phyloP scores from a whole-genome alignment of 495 filamentous ascomycete species.

The Penicillium nucicola region DNA sequence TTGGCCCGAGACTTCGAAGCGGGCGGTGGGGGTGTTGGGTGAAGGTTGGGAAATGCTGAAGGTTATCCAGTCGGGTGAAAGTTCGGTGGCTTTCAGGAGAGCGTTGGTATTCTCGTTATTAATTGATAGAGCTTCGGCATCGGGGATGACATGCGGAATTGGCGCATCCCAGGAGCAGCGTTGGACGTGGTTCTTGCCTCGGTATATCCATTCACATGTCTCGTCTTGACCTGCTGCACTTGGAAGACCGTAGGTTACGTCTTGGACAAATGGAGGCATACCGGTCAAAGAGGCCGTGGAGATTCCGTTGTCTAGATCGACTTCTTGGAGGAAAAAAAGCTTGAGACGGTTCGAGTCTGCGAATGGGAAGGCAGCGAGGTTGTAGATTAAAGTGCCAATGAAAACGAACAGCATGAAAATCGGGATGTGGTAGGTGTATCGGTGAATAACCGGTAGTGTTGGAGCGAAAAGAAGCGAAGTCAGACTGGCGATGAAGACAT shows the following conservation, averaged over 20 bases:
- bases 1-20: slow-evolving; percentile 56
- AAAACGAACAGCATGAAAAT: slow-evolving; percentile 71
- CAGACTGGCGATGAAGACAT: slow-evolving; percentile 64
- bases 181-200: slow-evolving; percentile 4
- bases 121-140: slow-evolving; percentile 23
- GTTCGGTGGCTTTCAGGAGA: slow-evolving; percentile 9
- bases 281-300: slow-evolving; percentile 70
- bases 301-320: slow-evolving; percentile 71
- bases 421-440: slow-evolving; percentile 79
- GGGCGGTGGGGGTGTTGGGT: slow-evolving; percentile 34
- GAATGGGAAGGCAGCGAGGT: slow-evolving; percentile 86
- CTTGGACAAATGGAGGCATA: slow-evolving; percentile 65
- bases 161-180: slow-evolving; percentile 74
- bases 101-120: neutral
- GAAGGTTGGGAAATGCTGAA: slow-evolving; percentile 53
- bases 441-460: slow-evolving; percentile 79
- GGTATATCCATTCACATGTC: slow-evolving; percentile 38
- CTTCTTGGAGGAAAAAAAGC: slow-evolving; percentile 76
- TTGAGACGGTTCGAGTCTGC: slow-evolving; percentile 75
- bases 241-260: slow-evolving; percentile 65
- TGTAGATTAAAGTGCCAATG: slow-evolving; percentile 77
- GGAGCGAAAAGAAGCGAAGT: slow-evolving; percentile 75
- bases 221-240: slow-evolving; percentile 62
- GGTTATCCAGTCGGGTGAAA: slow-evolving; percentile 57
- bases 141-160: slow-evolving; percentile 50